Conservation (phyloP, 495 filamentous ascomycete species). For the Cercophora sp. region DNA sequence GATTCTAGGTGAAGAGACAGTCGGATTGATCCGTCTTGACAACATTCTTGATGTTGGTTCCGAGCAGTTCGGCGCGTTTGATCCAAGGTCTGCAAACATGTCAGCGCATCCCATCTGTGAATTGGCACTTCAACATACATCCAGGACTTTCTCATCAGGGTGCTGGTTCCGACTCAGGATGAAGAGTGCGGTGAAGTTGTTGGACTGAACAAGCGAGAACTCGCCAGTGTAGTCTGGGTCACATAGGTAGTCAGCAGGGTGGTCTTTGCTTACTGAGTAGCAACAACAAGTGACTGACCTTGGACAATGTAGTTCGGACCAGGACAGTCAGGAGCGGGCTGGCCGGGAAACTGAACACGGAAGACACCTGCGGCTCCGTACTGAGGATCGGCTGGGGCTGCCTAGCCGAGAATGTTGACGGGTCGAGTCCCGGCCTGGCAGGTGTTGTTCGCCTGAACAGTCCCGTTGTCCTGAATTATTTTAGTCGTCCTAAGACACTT, state of each 20-base stretch:
- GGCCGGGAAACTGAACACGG: conserved; percentile 18
- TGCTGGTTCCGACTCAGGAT: conserved; percentile 19
- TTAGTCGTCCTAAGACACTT: too few species aligned
- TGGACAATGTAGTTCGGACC: conserved; percentile 24
- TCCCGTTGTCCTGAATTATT: conserved; percentile 20
- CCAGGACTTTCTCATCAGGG: conserved; percentile 11
- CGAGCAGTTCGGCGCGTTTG: conserved; percentile 14
- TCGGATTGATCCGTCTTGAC: conserved; percentile 21
- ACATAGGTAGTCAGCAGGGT: too few species aligned
- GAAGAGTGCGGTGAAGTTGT: conserved; percentile 21
- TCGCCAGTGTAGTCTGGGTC: conserved; percentile 21
- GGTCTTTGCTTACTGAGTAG: too few species aligned
- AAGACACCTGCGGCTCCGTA: conserved; percentile 19
- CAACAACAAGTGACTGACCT: neutral
- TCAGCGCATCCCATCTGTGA: neutral
- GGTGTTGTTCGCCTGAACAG: conserved; percentile 18
- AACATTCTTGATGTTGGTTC: conserved; percentile 13
- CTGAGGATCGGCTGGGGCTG: conserved; percentile 13
- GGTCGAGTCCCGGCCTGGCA: conserved; percentile 15
- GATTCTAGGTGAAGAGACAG: conserved; percentile 15
- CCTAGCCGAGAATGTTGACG: conserved; percentile 17
- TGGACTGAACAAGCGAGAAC: conserved; percentile 20
- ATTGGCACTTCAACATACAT: conserved; percentile 8
- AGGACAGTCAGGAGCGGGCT: conserved; percentile 19
- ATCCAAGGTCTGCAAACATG: conserved; percentile 15